Evolutionary conservation across 2,329 filamentous ascomycete species (phyloP).

Genomic region (Dactylellina haptotyla): DNA sequence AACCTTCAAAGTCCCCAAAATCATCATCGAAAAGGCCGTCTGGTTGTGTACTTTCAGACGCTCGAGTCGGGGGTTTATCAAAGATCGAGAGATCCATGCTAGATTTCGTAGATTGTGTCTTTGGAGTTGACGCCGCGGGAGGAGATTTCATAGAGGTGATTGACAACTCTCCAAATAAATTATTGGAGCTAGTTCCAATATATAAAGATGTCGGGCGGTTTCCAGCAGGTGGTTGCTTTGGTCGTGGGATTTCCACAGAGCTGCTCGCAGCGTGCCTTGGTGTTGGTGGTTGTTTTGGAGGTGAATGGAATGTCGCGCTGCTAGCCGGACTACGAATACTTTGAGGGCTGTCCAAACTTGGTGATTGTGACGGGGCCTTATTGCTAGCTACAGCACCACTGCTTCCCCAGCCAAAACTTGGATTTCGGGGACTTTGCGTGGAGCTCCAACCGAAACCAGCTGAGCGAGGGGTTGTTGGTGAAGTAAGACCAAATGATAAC

Average conservation of each 20-base stretch:
- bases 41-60: constrained; percentile 7
- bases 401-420: constrained; percentile 36
- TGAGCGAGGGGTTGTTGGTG: constrained; percentile 29
- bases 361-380: neutral
- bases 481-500: constrained; percentile 10
- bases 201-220: constrained; percentile 44
- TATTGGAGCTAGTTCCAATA: constrained; percentile 30
- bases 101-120: constrained; percentile 14
- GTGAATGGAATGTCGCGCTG: constrained; percentile 12
- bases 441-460: constrained; percentile 47
- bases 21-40: constrained; percentile 50
- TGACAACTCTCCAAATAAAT: constrained; percentile 41
- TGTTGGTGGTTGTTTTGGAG: neutral
- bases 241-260: constrained; percentile 43
- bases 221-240: constrained; percentile 17
- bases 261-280: constrained; percentile 34
- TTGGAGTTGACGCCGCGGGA: constrained; percentile 3
- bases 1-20: constrained; percentile 51
- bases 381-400: neutral
- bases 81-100: constrained; percentile 42
- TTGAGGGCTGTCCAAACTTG: constrained; percentile 1
- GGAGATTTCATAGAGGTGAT: constrained; percentile 42
- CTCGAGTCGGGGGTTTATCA: constrained; percentile 19
- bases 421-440: constrained; percentile 29
- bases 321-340: constrained; percentile 1